Percentiles rank a stretch among this genome's conserved stretches.
phyloP scores from a whole-genome alignment of 1,139 yeast species.

The Saccharomyces pastorianus region DNA sequence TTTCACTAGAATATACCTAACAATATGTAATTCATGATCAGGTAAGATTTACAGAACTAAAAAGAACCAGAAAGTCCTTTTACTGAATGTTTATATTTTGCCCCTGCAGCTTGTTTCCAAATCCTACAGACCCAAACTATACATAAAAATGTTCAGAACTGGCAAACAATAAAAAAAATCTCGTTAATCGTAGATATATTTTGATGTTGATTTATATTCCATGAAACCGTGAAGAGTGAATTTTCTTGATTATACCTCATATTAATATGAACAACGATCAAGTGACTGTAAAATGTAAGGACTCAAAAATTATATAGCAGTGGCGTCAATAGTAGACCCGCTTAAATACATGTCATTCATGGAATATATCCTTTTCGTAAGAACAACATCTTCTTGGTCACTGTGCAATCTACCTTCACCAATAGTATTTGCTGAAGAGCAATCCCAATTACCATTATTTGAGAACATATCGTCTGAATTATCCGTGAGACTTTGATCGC shows the following conservation, averaged over 20 bases:
- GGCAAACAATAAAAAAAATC: too few species aligned
- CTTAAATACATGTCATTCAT: background rate
- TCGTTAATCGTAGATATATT: too few species aligned
- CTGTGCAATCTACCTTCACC: background rate
- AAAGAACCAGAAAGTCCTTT: too few species aligned
- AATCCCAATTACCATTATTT: background rate
- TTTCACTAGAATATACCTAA: background rate
- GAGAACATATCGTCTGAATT: background rate
- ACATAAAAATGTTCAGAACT: too few species aligned
- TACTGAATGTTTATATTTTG: too few species aligned
- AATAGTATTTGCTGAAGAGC: slow-evolving; percentile 1
- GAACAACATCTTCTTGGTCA: background rate
- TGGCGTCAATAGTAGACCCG: background rate
- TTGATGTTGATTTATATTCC: too few species aligned
- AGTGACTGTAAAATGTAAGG: background rate
- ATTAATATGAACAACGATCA: background rate
- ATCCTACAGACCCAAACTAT: too few species aligned
- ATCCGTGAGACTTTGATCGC: background rate
- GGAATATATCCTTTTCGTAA: background rate
- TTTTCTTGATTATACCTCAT: too few species aligned
- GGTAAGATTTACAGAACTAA: background rate
- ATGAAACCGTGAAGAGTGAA: too few species aligned
- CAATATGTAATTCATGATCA: background rate
- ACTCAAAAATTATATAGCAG: background rate
- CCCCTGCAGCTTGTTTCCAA: too few species aligned